Percentiles rank a stretch among this genome's conserved stretches.
These are phyloP conservation scores for Penicillium digitatum DNA, from an alignment of 2,329 filamentous ascomycete genomes.

Conservation along the genomic window DNA sequence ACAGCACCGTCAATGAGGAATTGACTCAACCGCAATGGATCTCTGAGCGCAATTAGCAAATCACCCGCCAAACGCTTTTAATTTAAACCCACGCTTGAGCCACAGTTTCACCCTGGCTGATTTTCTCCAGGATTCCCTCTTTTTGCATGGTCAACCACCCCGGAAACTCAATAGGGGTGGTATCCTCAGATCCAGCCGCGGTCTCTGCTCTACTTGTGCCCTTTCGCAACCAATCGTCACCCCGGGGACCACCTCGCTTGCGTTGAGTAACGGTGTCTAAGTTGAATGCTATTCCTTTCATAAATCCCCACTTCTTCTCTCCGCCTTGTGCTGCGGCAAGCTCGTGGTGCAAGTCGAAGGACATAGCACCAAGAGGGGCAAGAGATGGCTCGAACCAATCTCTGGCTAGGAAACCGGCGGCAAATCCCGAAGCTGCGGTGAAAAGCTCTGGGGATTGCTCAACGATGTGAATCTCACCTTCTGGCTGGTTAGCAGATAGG, in stretches of 20 bases:
- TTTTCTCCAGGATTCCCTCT: conserved; percentile 57
- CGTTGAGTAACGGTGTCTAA: conserved; percentile 42
- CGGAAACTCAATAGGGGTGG: conserved; percentile 43
- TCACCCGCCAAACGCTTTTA: background rate
- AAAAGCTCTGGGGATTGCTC: conserved; percentile 61
- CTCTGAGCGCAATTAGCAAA: conserved; percentile 42
- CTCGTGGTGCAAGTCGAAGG: conserved; percentile 63
- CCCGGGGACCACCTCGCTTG: conserved; percentile 42
- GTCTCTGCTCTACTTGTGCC: conserved; percentile 60
- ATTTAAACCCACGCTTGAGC: conserved; percentile 58
- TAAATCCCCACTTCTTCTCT: conserved; percentile 56
- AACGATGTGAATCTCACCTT: conserved; percentile 52
- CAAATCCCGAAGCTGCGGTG: conserved; percentile 68
- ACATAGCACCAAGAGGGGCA: conserved; percentile 60
- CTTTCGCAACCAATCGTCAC: conserved; percentile 63
- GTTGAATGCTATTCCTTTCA: conserved; percentile 57
- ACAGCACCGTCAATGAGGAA: conserved; percentile 60
- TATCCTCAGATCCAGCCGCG: conserved; percentile 40
- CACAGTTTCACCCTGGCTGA: conserved; percentile 58
- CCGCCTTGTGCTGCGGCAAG: conserved; percentile 61
- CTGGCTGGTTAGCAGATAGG: conserved; percentile 48
- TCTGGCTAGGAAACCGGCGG: conserved; percentile 68
- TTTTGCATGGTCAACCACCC: conserved; percentile 56
- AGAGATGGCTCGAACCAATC: conserved; percentile 66
- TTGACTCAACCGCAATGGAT: conserved; percentile 62